Evolutionary conservation across 2,329 filamentous ascomycete genomes (phyloP), one percentile per base, ranked within the genome.

Genomic region (Xylaria sp.): DNA sequence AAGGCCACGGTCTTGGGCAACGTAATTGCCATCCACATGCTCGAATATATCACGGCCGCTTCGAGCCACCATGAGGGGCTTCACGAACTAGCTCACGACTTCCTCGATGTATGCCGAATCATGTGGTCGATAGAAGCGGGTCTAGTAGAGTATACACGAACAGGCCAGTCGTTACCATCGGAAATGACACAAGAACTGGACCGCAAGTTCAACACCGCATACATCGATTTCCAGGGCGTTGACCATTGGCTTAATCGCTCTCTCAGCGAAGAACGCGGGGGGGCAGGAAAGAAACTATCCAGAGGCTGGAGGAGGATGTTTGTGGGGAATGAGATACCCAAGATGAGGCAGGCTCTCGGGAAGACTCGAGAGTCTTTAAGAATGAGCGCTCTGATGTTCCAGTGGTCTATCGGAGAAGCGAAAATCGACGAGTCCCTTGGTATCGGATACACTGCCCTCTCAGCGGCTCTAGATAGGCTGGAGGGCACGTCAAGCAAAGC

Each of bases 71-170:
- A 84, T 61, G 86, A 87, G 39, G 69, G 67, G 3, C 88, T 91
- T 77, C 85, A 87, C 67, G 81, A 84, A 31, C 83, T 92, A 23
- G 89, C 90, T 10, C 85, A 86, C 70, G 89, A 90, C 72, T 91
- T 92, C 75, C 84, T 93, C 67, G 89, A 92, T 65, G 87, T 89
- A 5, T 90, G 88, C 77, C 86, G 89, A 63, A 87, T 89, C 51
- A 82, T 92, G 51, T 91, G 89, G 83, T 87, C 88, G n/a, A 89
- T 92, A 70, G 89, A 92, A 78, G 86, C 88, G 25, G 90, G 90
- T 5, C 83, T 92, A 63, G 79, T 81, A n/a, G 86, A 89, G 73
- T 85, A 83, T 54, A 79, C 82, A 37, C 82, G 84, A 50, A 84
- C 82, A 23, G 80, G 82, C 18, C 86, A 87, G 72, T 81, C 83